phyloP scores from a whole-genome alignment of 495 filamentous ascomycete genomes.

The Hyaloscypha finlandica region DNA sequence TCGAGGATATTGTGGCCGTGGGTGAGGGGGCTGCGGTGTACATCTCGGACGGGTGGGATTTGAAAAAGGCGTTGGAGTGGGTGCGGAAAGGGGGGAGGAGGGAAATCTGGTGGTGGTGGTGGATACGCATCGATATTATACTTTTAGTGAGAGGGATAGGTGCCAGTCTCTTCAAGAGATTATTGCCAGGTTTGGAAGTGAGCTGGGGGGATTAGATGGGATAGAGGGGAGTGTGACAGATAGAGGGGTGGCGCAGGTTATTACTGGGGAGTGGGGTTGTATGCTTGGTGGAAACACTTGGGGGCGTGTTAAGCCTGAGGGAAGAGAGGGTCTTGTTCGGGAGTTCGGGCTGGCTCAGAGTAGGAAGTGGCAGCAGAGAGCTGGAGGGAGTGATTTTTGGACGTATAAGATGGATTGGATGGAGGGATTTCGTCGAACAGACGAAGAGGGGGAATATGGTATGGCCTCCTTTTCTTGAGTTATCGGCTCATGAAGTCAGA shows the following conservation, averaged over 20 bases:
- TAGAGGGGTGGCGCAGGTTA: slow-evolving; percentile 46
- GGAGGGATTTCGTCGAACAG: slow-evolving; percentile 53
- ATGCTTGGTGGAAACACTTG: slow-evolving; percentile 48
- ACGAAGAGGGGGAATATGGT: slow-evolving; percentile 42
- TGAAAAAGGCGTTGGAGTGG: slow-evolving; percentile 41
- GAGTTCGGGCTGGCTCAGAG: slow-evolving; percentile 50
- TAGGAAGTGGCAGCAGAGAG: slow-evolving; percentile 42
- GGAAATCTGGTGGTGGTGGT: slow-evolving; percentile 50
- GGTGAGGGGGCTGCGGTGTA: slow-evolving; percentile 52
- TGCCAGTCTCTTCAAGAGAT: slow-evolving; percentile 47
- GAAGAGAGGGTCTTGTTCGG: slow-evolving; percentile 38
- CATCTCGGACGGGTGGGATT: slow-evolving; percentile 56
- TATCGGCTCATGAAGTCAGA: slow-evolving; percentile 37
- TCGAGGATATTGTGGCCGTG: slow-evolving; percentile 42
- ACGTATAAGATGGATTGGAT: slow-evolving; percentile 58
- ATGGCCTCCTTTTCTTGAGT: slow-evolving; percentile 37
- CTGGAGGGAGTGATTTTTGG: slow-evolving; percentile 55
- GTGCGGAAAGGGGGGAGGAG: slow-evolving; percentile 28
- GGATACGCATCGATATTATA: slow-evolving; percentile 59
- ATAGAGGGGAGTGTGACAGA: slow-evolving; percentile 44
- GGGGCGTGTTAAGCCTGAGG: slow-evolving; percentile 35
- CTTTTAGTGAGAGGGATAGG: slow-evolving; percentile 48
- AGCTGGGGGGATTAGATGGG: slow-evolving; percentile 41
- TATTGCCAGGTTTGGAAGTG: slow-evolving; percentile 40
- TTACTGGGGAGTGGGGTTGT: slow-evolving; percentile 59